Evolutionary conservation across 352 stramenopile genomes (phyloP).

Genomic region (Aphanomyces stellatus): DNA sequence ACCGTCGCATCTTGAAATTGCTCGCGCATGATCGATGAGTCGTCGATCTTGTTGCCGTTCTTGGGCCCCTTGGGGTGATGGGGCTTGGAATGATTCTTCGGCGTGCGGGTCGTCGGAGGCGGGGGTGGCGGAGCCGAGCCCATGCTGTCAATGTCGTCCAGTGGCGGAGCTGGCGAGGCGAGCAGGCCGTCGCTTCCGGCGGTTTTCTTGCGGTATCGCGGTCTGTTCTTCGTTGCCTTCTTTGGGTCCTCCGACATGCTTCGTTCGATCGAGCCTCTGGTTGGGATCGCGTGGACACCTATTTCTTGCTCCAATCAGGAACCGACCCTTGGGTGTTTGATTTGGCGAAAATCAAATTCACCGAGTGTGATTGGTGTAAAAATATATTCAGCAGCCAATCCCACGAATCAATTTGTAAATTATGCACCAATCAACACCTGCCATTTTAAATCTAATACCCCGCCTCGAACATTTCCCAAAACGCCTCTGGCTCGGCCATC

Average conservation of each 20-base stretch:
- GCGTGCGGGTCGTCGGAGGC: neutral
- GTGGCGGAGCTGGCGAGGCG: no score
- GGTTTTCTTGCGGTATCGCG: neutral
- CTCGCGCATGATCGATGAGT: neutral
- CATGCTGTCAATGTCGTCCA: no score
- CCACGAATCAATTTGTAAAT: neutral
- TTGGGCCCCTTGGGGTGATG: no score
- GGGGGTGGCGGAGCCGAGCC: neutral
- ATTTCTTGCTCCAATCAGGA: constrained; percentile 4
- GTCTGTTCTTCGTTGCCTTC: neutral
- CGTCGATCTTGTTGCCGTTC: neutral
- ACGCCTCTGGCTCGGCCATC: neutral
- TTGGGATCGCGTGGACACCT: neutral
- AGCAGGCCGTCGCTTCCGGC: no score
- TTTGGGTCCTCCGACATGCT: neutral
- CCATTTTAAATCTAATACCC: neutral
- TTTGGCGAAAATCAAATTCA: neutral
- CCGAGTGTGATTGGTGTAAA: neutral
- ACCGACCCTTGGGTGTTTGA: neutral
- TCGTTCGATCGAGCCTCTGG: no score
- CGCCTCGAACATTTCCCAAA: neutral
- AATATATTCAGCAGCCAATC: neutral
- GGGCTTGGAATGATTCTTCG: no score
- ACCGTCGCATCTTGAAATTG: neutral
- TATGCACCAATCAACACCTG: neutral